Evolutionary conservation across 2,329 filamentous ascomycete species (phyloP).

Genomic region (Aspergillus luchuensis): DNA sequence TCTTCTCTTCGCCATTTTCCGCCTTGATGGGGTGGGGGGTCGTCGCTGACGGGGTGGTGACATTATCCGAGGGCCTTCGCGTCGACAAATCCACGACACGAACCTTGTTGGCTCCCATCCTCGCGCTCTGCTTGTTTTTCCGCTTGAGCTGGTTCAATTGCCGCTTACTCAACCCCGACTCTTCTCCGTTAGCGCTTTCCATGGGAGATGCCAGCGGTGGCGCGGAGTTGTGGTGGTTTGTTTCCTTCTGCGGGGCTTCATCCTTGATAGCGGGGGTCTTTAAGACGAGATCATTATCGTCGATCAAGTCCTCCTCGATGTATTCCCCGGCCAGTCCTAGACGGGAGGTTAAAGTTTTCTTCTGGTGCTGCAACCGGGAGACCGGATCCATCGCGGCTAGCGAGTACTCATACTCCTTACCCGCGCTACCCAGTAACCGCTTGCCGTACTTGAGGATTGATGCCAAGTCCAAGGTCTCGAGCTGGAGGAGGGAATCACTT

Average conservation of each 20-base stretch:
- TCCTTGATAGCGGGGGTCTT: conserved; percentile 49
- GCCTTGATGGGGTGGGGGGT: conserved; percentile 61
- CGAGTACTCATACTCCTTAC: conserved; percentile 79
- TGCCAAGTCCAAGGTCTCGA: conserved; percentile 75
- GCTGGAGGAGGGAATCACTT: conserved; percentile 65
- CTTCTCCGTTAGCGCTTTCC: conserved; percentile 60
- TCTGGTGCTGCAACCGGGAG: conserved; percentile 79
- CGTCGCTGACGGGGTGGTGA: conserved; percentile 60
- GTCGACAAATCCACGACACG: conserved; percentile 84
- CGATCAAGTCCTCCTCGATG: conserved; percentile 79
- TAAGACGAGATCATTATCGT: conserved; percentile 60
- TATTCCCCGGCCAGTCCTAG: conserved; percentile 83
- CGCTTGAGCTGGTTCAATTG: conserved; percentile 94
- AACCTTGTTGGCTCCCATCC: conserved; percentile 85
- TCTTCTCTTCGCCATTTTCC: conserved; percentile 60
- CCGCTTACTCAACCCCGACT: conserved; percentile 78
- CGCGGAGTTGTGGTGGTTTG: conserved; percentile 48
- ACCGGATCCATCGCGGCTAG: conserved; percentile 80
- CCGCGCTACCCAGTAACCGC: conserved; percentile 77
- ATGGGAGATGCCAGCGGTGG: conserved; percentile 50
- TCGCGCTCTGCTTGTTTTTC: conserved; percentile 86
- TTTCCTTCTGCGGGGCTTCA: conserved; percentile 53
- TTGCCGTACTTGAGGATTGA: conserved; percentile 81
- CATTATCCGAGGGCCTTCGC: conserved; percentile 64
- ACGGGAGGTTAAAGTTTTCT: conserved; percentile 79